These are phyloP conservation scores for Candolleomyces aberdarensis DNA, from an alignment of 768 basidiomycete species.

Conservation along the genomic window DNA sequence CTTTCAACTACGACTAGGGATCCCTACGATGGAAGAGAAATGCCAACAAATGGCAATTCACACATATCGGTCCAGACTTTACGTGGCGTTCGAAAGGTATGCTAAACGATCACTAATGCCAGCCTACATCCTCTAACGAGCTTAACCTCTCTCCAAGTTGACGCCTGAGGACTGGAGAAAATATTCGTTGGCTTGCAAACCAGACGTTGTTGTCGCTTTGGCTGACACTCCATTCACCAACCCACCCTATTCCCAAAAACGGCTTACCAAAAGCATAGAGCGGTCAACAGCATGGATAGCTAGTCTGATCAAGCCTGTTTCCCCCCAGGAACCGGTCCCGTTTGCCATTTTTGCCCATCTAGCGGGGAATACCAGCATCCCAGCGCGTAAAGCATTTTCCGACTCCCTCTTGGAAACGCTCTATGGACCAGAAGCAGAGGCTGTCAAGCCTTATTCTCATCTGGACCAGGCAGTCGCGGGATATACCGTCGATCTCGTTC, in stretches of 20 bases:
- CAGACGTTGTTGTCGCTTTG: conserved; percentile 71
- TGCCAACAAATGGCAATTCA: conserved; percentile 69
- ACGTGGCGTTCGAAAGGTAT: conserved; percentile 70
- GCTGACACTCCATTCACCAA: conserved; percentile 65
- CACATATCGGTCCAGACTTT: conserved; percentile 56
- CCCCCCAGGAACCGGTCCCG: conserved; percentile 19
- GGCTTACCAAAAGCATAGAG: conserved; percentile 72
- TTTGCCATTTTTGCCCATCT: conserved; percentile 61
- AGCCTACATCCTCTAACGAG: background rate
- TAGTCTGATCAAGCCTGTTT: conserved; percentile 37
- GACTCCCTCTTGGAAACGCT: conserved; percentile 53
- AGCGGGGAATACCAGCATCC: conserved; percentile 52
- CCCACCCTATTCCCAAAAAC: conserved; percentile 73
- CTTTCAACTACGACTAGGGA: conserved; percentile 63
- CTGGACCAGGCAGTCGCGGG: conserved; percentile 71
- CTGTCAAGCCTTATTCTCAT: conserved; percentile 44
- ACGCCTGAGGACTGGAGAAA: conserved; percentile 51
- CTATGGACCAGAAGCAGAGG: conserved; percentile 51
- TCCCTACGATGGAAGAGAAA: conserved; percentile 58
- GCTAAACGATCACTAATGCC: conserved; percentile 5
- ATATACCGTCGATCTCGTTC: conserved; percentile 67
- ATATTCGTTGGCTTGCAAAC: conserved; percentile 50
- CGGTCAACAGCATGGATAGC: conserved; percentile 65
- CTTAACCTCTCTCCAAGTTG: conserved; percentile 36
- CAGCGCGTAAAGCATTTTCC: conserved; percentile 66